Base-by-base conservation (phyloP, 371 early-diverging fungal species). In the Apophysomyces sp. region DNA sequence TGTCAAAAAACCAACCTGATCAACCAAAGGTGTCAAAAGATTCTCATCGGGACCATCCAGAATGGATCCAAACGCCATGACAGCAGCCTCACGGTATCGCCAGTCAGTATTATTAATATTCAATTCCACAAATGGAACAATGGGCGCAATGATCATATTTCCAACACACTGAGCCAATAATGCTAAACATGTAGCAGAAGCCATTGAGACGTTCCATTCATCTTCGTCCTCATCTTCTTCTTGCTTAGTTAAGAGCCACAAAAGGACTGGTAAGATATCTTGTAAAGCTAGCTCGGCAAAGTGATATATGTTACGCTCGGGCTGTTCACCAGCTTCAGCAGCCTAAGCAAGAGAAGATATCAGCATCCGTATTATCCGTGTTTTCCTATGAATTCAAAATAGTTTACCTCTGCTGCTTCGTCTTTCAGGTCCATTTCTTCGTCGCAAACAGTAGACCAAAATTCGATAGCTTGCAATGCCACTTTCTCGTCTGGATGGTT, bases 401-500 rank as follows among this genome's bases (percentile, higher is more conserved):
- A 34, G 31, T 34, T 65, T 71, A 78, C 78, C 12, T 78, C 76
- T 13, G 69, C 68, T 36, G 72, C 78, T 16, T 87, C 83, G 9
- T 78, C 67, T 31, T 80, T 79, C 9, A 92, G 68, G 51, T 90
- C 89, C 52, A 91, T 85, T 76, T 98, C 99, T 62, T 90, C 92
- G 65, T 98, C 99, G 72, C 95, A 96, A 16, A 98, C 92, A 18
- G 98, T 96, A 15, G 97, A 94, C 99, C 99, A 98, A 73, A 98
- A 98, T 82, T 98, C 99, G 58, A 98, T 89, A 40, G 98, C 97
- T 74, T 98, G 98, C 59, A 95, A 76, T 4, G 92, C 95, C 37
- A 98, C 93, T 18, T 87, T 87, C 40, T 92, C 91, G 54, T 92
- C 88, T 13, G 62, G 57, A 29, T 63, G 62, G 63, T 89, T 89